A percentile compares a stretch with the other conserved stretches of the same genome.
These are phyloP conservation scores for Melocanna baccifera DNA, from an alignment of 176 grass and related monocot species.

Conservation along the genomic window DNA sequence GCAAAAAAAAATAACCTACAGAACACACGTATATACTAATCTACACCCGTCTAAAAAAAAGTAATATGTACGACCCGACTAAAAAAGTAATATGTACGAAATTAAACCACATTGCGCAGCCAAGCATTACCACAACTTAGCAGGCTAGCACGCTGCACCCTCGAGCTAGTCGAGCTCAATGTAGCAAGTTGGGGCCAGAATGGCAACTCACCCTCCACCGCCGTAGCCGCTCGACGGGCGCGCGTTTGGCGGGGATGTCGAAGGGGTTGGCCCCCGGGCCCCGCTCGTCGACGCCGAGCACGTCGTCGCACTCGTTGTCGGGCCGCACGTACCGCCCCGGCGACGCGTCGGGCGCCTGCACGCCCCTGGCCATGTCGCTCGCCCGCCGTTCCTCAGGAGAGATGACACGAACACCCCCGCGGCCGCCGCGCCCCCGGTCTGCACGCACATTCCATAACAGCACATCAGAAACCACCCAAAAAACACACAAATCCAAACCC, in stretches of 20 bases:
- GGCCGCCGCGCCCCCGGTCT: conserved; percentile 39
- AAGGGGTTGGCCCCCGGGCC: conserved; percentile 29
- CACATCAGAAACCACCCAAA: not conserved
- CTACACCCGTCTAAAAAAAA: not conserved
- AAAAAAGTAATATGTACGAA: not conserved
- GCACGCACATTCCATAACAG: conserved; percentile 31
- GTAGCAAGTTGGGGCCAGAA: not conserved
- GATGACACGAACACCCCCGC: conserved; percentile 52
- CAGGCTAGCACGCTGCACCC: not conserved
- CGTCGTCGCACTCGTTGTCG: conserved; percentile 29
- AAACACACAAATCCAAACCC: not conserved
- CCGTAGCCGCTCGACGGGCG: conserved; percentile 47
- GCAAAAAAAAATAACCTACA: not conserved
- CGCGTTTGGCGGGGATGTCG: conserved; percentile 58
- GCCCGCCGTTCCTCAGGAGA: conserved; percentile 43
- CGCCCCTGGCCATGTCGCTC: conserved; percentile 26
- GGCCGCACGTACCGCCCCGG: conserved; percentile 37
- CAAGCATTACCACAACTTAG: not conserved
- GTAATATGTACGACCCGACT: not conserved
- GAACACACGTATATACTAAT: not conserved
- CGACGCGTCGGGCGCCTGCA: conserved; percentile 37
- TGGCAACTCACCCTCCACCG: conserved; percentile 62
- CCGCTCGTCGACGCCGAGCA: conserved; percentile 21
- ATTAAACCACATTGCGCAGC: not conserved
- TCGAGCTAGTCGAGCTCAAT: not conserved